A percentile compares a stretch with the other conserved stretches of the same genome.
Evolutionary conservation across 768 basidiomycete genomes (phyloP).

Genomic region (Termitomyces sp.): DNA sequence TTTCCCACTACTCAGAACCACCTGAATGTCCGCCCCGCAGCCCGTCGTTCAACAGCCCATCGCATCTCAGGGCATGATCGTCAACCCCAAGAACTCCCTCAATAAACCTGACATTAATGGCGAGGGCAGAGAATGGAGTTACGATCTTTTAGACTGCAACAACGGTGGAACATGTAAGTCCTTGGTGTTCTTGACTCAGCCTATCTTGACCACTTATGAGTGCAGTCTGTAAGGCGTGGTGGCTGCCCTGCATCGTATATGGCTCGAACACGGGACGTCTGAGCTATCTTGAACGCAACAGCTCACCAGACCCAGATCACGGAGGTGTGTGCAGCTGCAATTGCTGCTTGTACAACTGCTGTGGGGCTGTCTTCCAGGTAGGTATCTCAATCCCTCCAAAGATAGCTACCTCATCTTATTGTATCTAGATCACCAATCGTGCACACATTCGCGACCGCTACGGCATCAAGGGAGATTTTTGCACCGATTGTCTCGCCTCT

Average conservation of each 20-base stretch:
- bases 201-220: neutral
- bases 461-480: slow-evolving; percentile 30
- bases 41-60: slow-evolving; percentile 16
- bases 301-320: slow-evolving; percentile 32
- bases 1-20: neutral
- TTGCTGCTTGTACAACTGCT: slow-evolving; percentile 25
- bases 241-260: slow-evolving; percentile 37
- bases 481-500: slow-evolving; percentile 29
- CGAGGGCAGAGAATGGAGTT: slow-evolving; percentile 28
- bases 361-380: slow-evolving; percentile 32
- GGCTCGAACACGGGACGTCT: slow-evolving; percentile 33
- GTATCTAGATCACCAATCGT: neutral
- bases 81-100: slow-evolving; percentile 18
- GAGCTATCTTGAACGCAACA: slow-evolving; percentile 27
- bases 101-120: slow-evolving; percentile 22
- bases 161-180: slow-evolving; percentile 21
- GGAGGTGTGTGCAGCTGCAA: slow-evolving; percentile 28
- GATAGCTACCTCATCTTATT: no score
- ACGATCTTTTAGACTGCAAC: slow-evolving; percentile 22
- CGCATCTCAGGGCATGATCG: slow-evolving; percentile 7
- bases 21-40: neutral
- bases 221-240: slow-evolving; percentile 28
- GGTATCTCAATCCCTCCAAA: neutral
- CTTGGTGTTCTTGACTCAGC: neutral
- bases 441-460: slow-evolving; percentile 31